A percentile compares a stretch with the other conserved stretches of the same genome.
phyloP scores from a whole-genome alignment of 768 basidiomycete genomes.

The Rhizopogon rudus region DNA sequence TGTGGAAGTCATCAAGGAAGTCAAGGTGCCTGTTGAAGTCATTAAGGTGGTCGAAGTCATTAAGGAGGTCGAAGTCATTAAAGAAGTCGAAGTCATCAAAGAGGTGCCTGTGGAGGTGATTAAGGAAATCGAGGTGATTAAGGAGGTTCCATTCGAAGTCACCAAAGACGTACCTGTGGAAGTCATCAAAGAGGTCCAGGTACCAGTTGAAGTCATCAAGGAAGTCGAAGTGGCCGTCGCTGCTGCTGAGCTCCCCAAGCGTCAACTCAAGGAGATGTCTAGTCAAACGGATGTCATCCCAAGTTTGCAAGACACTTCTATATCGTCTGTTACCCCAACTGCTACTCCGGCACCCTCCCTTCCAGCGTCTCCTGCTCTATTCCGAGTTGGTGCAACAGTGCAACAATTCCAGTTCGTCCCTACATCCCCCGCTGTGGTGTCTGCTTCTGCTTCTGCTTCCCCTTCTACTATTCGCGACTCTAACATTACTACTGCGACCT shows the following conservation, averaged over 20 bases:
- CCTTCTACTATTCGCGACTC: conserved; percentile 48
- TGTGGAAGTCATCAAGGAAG: conserved; percentile 12
- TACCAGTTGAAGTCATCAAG: conserved; percentile 33
- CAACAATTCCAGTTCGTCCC: conserved; percentile 67
- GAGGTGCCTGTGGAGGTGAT: conserved; percentile 15
- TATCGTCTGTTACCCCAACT: conserved; percentile 28
- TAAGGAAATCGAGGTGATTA: conserved; percentile 15
- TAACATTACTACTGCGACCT: conserved; percentile 30
- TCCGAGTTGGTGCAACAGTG: conserved; percentile 47
- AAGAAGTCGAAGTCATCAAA: conserved; percentile 16
- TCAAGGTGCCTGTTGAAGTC: conserved; percentile 18
- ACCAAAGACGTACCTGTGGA: conserved; percentile 10
- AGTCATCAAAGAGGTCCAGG: conserved; percentile 20
- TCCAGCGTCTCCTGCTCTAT: conserved; percentile 37
- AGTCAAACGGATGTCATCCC: conserved; percentile 68
- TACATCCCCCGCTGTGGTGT: conserved; percentile 30
- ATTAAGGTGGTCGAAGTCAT: conserved; percentile 32
- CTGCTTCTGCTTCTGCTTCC: conserved; percentile 16
- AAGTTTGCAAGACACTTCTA: conserved; percentile 20
- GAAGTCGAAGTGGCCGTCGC: conserved; percentile 19
- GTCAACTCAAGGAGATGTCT: conserved; percentile 67
- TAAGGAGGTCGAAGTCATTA: conserved; percentile 12
- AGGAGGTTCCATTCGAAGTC: conserved; percentile 21
- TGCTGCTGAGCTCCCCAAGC: conserved; percentile 41
- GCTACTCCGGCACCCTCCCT: conserved; percentile 27